Percentiles rank a stretch among this genome's conserved stretches.
Conservation (phyloP, 768 basidiomycete species). For the Lactarius sp. region DNA sequence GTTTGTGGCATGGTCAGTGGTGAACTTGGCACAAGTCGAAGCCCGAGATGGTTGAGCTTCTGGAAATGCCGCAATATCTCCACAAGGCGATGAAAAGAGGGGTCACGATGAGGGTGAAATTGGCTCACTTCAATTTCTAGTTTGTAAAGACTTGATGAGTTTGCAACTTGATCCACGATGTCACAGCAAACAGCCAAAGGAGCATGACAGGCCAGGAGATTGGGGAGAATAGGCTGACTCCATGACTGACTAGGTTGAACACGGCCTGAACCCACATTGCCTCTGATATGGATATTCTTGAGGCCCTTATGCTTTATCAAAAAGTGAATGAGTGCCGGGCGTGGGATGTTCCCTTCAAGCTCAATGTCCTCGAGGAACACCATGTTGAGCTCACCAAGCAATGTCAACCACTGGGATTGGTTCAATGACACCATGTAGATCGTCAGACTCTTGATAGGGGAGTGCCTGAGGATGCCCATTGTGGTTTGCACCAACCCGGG, state of each 20-base stretch:
- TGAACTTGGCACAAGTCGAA: neutral
- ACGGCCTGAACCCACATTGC: no score
- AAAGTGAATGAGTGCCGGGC: neutral
- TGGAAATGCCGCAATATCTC: neutral
- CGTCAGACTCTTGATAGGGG: neutral
- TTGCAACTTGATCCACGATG: no score
- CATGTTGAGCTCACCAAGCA: neutral
- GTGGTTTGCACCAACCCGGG: no score
- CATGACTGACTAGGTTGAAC: no score
- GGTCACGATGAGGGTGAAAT: neutral
- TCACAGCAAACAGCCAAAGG: no score
- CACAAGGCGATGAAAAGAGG: neutral
- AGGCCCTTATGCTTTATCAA: neutral
- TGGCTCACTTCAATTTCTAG: no score
- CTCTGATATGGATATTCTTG: neutral
- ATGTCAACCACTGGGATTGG: neutral
- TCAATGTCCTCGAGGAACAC: neutral
- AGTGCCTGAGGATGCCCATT: neutral
- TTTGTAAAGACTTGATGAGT: no score
- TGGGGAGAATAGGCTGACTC: no score
- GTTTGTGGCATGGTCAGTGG: neutral
- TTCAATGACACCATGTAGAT: no score
- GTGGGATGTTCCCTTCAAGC: no score
- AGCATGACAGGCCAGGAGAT: no score
- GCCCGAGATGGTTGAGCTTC: neutral